phyloP scores from a whole-genome alignment of 176 grass and related monocot species.

The Musa itinerans region DNA sequence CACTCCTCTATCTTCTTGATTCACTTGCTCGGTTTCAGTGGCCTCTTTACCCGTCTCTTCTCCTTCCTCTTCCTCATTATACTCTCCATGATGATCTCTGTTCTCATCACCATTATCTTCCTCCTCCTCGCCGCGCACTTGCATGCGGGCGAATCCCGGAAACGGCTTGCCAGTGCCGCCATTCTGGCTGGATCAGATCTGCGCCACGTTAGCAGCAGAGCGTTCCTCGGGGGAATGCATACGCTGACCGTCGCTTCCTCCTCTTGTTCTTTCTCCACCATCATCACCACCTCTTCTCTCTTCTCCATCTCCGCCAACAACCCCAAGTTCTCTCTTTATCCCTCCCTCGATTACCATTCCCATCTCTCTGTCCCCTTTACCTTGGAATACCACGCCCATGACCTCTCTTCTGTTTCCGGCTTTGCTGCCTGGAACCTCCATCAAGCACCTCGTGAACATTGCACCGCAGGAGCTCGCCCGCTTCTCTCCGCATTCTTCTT shows the following conservation, averaged over 20 bases:
- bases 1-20: neutral
- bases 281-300: slow-evolving; percentile 38
- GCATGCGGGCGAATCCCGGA: slow-evolving; percentile 76
- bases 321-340: slow-evolving; percentile 23
- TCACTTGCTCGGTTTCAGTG: slow-evolving; percentile 8
- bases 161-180: slow-evolving; percentile 56
- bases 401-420: slow-evolving; percentile 33
- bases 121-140: slow-evolving; percentile 26
- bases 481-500: slow-evolving; percentile 3
- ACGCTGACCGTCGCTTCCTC: slow-evolving; percentile 80
- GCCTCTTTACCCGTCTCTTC: slow-evolving; percentile 19
- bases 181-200: slow-evolving; percentile 79
- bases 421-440: slow-evolving; percentile 34
- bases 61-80: slow-evolving; percentile 14
- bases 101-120: slow-evolving; percentile 8
- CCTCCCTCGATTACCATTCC: slow-evolving; percentile 36
- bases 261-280: slow-evolving; percentile 60
- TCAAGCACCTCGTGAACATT: slow-evolving; percentile 57
- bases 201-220: slow-evolving; percentile 84
- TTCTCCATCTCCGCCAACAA: slow-evolving; percentile 17
- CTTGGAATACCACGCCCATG: slow-evolving; percentile 32
- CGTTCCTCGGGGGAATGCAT: slow-evolving; percentile 83
- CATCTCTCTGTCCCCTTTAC: slow-evolving; percentile 38
- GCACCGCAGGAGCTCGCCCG: slow-evolving; percentile 47
- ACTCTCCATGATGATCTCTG: neutral